Base-by-base conservation (phyloP, 2,329 filamentous ascomycete genomes). In the Davidsoniella virescens region DNA sequence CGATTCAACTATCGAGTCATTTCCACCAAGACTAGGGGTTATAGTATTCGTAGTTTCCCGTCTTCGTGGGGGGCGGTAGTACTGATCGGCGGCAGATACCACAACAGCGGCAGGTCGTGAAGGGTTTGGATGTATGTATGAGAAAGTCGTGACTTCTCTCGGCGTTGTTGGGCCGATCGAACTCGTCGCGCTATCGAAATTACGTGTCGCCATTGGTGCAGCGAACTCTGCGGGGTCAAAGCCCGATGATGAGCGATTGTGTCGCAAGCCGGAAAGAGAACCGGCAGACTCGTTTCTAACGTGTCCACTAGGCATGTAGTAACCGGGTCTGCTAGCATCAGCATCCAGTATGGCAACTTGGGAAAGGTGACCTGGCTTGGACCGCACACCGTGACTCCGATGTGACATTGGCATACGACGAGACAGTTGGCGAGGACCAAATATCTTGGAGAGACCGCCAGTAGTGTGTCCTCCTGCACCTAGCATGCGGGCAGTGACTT, bases 361-460 rank as follows among this genome's bases (percentile, higher is more conserved):
- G 4, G 87, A 94, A 49, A 84, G 73, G 63, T 92, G 83, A 60
- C 87, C 95, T 58, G 84, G 80, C 54, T 87, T 77, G 6, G 82
- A 82, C 10, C 43, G 17, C 20, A 74, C 71, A 14, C 75, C 76
- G 48, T 55, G 62, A 54, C 71, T 73, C 54, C 75, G 76, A 44
- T 77, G 77, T 52, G 44, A 37, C 26, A 33, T 33, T 3, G 76
- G 77, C 55, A 75, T 69, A 45, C 87, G 79, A 55, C 84, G 78
- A 10, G 85, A 85, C 39, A 95, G 70, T 63, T 95, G 87, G 44
- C 88, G 83, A 74, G 88, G 87, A 47, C 88, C 88, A 61, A 95
- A 93, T 43, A 88, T 86, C 66, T 88, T 94, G 57, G 82, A 81
- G 49, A 98, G 71, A 7, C 87, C 90, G 59, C 92, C 90, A 61